phyloP scores from a whole-genome alignment of 495 filamentous ascomycete genomes.

The Schizothecium vesticola region DNA sequence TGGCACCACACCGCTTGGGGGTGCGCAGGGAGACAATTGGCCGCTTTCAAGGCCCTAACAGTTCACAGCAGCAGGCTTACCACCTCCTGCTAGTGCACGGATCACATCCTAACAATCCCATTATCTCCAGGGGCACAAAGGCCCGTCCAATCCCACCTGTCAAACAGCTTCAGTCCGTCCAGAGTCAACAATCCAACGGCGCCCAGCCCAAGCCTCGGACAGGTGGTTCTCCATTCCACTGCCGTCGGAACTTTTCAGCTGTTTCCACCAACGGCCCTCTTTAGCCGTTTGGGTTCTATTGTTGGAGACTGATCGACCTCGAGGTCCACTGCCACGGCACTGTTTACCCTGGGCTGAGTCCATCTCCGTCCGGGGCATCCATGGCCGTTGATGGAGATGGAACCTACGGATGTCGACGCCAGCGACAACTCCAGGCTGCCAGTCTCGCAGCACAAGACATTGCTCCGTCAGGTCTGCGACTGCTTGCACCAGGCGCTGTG shows the following conservation, averaged over 20 bases:
- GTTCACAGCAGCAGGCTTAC: neutral
- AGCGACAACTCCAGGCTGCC: neutral
- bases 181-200: neutral
- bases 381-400: no score
- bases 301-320: neutral
- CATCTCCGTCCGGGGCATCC: neutral
- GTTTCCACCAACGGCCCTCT: neutral
- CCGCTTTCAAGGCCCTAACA: neutral
- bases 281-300: neutral
- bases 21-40: neutral
- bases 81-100: neutral
- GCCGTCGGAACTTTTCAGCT: no score
- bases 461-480: neutral
- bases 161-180: neutral
- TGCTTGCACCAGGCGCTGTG: slow-evolving; percentile 1
- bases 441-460: neutral
- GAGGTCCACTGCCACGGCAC: neutral
- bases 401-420: neutral
- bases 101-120: slow-evolving; percentile 1
- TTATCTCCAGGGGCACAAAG: neutral
- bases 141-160: neutral
- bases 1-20: slow-evolving; percentile 1
- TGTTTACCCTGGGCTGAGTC: neutral
- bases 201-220: neutral
- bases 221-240: neutral